A percentile compares a stretch with the other conserved stretches of the same genome.
Conservation (phyloP, 768 basidiomycete species). For the Serpula lacrymans region DNA sequence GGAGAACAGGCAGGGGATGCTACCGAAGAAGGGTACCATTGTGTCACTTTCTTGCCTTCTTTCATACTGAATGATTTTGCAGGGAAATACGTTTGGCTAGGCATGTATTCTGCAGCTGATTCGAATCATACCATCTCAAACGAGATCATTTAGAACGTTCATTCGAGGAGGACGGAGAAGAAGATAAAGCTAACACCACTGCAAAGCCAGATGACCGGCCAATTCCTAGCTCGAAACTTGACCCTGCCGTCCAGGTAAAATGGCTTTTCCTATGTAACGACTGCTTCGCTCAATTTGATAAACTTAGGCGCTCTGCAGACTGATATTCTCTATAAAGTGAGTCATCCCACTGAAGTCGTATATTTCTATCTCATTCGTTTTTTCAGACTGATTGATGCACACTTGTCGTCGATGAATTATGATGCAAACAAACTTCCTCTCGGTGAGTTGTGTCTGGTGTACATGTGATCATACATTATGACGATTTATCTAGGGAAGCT, state of each 20-base stretch:
- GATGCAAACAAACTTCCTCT: slow-evolving; percentile 63
- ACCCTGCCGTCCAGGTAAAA: slow-evolving; percentile 42
- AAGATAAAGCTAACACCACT: slow-evolving; percentile 26
- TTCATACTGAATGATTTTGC: neutral
- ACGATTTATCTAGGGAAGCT: slow-evolving; percentile 47
- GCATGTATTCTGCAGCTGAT: slow-evolving; percentile 25
- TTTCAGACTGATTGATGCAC: slow-evolving; percentile 49
- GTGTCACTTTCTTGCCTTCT: neutral
- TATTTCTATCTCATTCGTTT: slow-evolving; percentile 1
- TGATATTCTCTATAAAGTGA: slow-evolving; percentile 52
- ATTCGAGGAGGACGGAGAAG: slow-evolving; percentile 49
- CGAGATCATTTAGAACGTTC: slow-evolving; percentile 39
- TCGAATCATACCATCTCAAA: neutral
- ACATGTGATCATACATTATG: neutral
- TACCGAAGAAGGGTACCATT: slow-evolving; percentile 42
- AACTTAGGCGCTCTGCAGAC: slow-evolving; percentile 40
- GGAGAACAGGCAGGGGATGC: slow-evolving; percentile 50
- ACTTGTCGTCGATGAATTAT: slow-evolving; percentile 61
- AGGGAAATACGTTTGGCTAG: slow-evolving; percentile 65
- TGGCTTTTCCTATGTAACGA: neutral
- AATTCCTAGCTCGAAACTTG: slow-evolving; percentile 47
- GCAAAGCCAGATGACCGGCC: slow-evolving; percentile 27
- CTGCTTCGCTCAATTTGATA: neutral
- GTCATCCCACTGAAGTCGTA: no score
- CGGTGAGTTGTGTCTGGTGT: slow-evolving; percentile 26